These are phyloP conservation scores for Aspergillus hiratsukae DNA, from an alignment of 2,329 filamentous ascomycete genomes.

Conservation along the genomic window DNA sequence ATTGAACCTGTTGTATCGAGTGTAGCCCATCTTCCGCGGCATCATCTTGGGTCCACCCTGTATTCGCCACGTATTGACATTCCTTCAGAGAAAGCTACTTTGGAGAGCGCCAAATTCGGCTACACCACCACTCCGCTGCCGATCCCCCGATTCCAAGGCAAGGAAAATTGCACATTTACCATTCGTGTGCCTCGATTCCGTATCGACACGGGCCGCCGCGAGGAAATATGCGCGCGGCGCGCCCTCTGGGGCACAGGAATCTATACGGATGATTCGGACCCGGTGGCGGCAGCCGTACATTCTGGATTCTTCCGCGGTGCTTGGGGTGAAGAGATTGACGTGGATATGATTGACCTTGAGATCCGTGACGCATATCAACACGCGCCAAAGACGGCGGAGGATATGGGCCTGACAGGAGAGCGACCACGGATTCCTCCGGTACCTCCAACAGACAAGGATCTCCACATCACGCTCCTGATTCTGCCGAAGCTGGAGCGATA, in stretches of 20 bases:
- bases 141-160: slow-evolving; percentile 69
- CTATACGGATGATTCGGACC: slow-evolving; percentile 93
- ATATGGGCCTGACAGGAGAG: slow-evolving; percentile 17
- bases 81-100: slow-evolving; percentile 36
- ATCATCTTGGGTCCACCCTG: slow-evolving; percentile 78
- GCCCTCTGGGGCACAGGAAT: slow-evolving; percentile 91
- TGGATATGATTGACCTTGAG: slow-evolving; percentile 58
- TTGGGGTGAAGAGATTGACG: slow-evolving; percentile 74
- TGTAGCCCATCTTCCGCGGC: slow-evolving; percentile 65
- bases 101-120: slow-evolving; percentile 52
- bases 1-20: slow-evolving; percentile 68
- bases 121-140: slow-evolving; percentile 62
- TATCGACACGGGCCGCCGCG: slow-evolving; percentile 63
- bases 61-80: slow-evolving; percentile 65
- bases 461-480: slow-evolving; percentile 82
- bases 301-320: slow-evolving; percentile 87
- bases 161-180: slow-evolving; percentile 86
- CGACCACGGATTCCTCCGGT: slow-evolving; percentile 36
- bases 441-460: slow-evolving; percentile 65
- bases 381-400: slow-evolving; percentile 41
- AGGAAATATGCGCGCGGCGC: slow-evolving; percentile 75
- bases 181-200: slow-evolving; percentile 80
- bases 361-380: slow-evolving; percentile 45
- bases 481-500: slow-evolving; percentile 77
- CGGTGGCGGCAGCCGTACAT: slow-evolving; percentile 88